Base-by-base conservation (phyloP, 495 filamentous ascomycete genomes). In the Lasiosphaeris hirsuta region DNA sequence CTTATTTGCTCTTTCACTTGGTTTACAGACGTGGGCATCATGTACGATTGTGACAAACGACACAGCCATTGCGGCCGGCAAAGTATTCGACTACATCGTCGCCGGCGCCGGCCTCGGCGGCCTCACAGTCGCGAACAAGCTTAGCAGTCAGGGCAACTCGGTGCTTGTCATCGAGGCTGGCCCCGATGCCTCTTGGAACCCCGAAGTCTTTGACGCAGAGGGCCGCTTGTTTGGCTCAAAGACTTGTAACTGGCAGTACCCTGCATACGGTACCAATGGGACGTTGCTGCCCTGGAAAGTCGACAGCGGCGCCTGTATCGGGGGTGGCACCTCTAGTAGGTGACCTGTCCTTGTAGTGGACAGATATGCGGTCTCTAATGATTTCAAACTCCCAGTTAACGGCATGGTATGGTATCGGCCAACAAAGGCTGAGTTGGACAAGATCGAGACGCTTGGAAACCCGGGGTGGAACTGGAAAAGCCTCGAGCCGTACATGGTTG, bases 341-440 rank as follows among this genome's bases (percentile, higher is more conserved):
- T 34, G 5, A 30, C 23, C 5, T 5, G 23, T 5, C 23, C 23
- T 2, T 5, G 23, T n/a, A n/a, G 23, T 30, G 23, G 23, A 5
- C 23, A 2, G 23, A 30, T 5, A 30, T 5, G 1, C 11, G 51
- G 7, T n/a, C 2, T 14, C 17, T 48, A 23, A 8, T 17, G 3
- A 1, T 17, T 2, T 51, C 23, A 7, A 6, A 3, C 23, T 9
- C 14, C 10, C n/a, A 55, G 52, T 55, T 23, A 55, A 55, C 17
- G 52, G 52, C 39, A 55, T 55, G 52, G 52, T 55, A 18, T 55
- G 52, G 52, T 55, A 55, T 34, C 52, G 52, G 18, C 52, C 52
- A 44, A 46, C 52, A 15, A 35, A 55, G 15, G 52, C 52, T 14
- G 52, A 55, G 41, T 14, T 55, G 3, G 41, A 55, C 34, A 55